phyloP scores from a whole-genome alignment of 306 rosid species.

The Cicer pinnatifidum region DNA sequence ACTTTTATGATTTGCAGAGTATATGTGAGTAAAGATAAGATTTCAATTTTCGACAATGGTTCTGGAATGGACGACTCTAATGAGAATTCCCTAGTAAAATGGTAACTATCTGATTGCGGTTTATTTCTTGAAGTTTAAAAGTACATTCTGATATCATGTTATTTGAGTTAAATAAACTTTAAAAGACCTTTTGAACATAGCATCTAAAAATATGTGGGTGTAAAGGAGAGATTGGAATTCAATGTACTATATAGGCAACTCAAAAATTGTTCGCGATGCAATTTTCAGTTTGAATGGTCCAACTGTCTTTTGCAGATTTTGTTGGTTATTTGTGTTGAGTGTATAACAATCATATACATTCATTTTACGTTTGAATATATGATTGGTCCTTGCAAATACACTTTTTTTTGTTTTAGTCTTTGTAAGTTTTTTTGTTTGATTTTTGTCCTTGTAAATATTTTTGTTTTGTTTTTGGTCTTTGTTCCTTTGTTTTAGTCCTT shows the following conservation, averaged over 20 bases:
- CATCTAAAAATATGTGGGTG: neutral
- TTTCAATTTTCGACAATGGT: slow-evolving; percentile 68
- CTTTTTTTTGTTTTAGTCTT: too few species aligned
- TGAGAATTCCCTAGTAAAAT: slow-evolving; percentile 60
- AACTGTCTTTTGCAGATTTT: neutral
- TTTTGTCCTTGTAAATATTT: too few species aligned
- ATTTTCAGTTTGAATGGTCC: neutral
- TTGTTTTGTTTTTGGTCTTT: too few species aligned
- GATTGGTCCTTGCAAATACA: too few species aligned
- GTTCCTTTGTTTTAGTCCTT: too few species aligned
- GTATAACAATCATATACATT: neutral
- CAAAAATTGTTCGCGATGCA: neutral
- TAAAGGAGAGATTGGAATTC: neutral
- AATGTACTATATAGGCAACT: neutral
- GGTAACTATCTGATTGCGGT: slow-evolving; percentile 49
- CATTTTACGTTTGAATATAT: neutral
- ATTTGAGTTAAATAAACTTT: slow-evolving; percentile 17
- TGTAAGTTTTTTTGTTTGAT: too few species aligned
- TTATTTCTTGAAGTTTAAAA: neutral
- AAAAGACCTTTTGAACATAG: neutral
- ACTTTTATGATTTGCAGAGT: slow-evolving; percentile 54
- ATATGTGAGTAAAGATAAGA: slow-evolving; percentile 36
- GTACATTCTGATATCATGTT: neutral
- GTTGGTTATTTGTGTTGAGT: neutral
- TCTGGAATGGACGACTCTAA: slow-evolving; percentile 73